Percentiles rank a stretch among this genome's conserved stretches.
phyloP scores from a whole-genome alignment of 2,329 filamentous ascomycete genomes.

The Lomentospora prolificans region DNA sequence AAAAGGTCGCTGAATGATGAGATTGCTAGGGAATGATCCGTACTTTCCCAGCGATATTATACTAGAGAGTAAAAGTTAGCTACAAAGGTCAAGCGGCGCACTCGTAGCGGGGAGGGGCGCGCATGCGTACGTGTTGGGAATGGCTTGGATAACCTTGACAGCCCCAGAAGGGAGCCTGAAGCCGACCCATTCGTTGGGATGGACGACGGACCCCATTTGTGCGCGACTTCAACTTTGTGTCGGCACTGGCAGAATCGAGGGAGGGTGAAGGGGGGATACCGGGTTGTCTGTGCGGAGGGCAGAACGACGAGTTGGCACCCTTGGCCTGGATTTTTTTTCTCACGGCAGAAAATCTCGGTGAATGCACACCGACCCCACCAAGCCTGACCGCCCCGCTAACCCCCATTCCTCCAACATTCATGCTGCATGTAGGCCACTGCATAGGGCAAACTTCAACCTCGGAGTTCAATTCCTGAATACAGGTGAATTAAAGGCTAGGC shows the following conservation, averaged over 20 bases:
- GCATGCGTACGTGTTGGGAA: conserved; percentile 53
- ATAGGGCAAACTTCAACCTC: no score
- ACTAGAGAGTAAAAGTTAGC: conserved; percentile 35
- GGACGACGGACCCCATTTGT: conserved; percentile 25
- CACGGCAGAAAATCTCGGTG: neutral
- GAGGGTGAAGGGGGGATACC: neutral
- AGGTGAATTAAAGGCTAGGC: no score
- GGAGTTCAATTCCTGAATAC: no score
- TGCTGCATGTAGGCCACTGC: no score
- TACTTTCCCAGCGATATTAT: conserved; percentile 87
- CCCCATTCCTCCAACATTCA: neutral
- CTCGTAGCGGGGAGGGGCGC: conserved; percentile 7
- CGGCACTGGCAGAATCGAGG: neutral
- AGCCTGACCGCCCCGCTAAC: neutral
- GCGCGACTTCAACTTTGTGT: neutral
- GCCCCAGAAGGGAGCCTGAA: conserved; percentile 50
- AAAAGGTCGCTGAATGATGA: conserved; percentile 83
- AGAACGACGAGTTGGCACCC: neutral
- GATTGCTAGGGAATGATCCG: conserved; percentile 79
- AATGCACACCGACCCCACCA: neutral
- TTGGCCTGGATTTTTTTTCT: neutral
- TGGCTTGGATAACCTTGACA: conserved; percentile 45
- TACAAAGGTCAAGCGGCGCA: conserved; percentile 12
- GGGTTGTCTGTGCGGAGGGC: neutral
- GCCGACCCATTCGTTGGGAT: conserved; percentile 51